These are phyloP conservation scores for Rhynchospora tenuis DNA, from an alignment of 176 grass and related monocot genomes.

Conservation along the genomic window DNA sequence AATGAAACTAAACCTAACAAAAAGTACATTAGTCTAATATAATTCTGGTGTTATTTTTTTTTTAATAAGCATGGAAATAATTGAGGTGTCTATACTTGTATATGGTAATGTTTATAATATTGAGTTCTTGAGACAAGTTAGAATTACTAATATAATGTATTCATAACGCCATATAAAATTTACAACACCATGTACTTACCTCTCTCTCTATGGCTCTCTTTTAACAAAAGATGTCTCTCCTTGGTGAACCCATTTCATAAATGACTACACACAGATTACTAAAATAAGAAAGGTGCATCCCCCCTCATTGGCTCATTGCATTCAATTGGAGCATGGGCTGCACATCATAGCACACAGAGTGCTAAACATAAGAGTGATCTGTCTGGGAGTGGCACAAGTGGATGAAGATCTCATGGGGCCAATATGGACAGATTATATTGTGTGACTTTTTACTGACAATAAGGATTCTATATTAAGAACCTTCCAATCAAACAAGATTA, in stretches of 20 bases:
- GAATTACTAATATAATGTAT: too few relatives aligned
- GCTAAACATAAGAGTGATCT: constrained; percentile 9
- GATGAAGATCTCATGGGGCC: not conserved
- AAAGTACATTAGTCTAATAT: too few relatives aligned
- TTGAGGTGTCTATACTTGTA: too few relatives aligned
- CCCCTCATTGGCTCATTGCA: not conserved
- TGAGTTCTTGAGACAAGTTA: too few relatives aligned
- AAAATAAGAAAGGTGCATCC: not conserved
- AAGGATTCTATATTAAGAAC: not conserved
- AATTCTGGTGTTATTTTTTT: too few relatives aligned
- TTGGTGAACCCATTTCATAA: not conserved
- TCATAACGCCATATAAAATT: too few relatives aligned
- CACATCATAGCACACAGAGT: not conserved
- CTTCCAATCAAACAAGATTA: not conserved
- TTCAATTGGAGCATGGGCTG: constrained; percentile 7
- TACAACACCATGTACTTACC: too few relatives aligned
- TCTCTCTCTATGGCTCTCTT: too few relatives aligned
- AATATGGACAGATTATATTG: not conserved
- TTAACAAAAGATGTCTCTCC: too few relatives aligned
- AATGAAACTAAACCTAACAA: too few relatives aligned
- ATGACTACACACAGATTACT: not conserved
- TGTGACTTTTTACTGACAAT: not conserved
- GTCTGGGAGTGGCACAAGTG: not conserved
- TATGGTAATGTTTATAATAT: too few relatives aligned
- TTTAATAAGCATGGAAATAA: too few relatives aligned